Conservation (phyloP, 2,329 filamentous ascomycete species). For the Beauveria sp. region DNA sequence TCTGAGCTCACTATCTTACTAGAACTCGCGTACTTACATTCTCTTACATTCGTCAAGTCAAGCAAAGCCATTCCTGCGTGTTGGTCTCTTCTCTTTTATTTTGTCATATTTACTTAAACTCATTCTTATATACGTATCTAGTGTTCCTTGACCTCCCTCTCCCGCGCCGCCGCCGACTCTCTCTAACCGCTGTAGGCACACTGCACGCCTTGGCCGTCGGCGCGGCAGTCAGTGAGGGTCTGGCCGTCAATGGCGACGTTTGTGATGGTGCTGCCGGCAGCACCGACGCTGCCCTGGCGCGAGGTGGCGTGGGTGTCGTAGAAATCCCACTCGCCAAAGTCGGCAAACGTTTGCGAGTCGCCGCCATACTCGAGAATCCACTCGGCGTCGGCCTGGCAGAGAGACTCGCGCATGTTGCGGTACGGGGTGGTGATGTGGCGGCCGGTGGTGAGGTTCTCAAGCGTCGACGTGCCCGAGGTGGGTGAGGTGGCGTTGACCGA, state of each 20-base stretch:
- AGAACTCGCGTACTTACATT: too few species aligned
- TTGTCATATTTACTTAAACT: neutral
- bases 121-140: neutral
- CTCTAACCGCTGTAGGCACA: neutral
- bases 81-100: neutral
- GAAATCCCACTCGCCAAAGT: slow-evolving; percentile 13
- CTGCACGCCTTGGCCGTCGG: neutral
- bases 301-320: neutral
- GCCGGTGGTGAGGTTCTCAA: slow-evolving; percentile 42
- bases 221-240: neutral
- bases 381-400: slow-evolving; percentile 48
- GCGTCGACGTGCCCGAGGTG: slow-evolving; percentile 15
- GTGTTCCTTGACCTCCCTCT: neutral
- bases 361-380: slow-evolving; percentile 45
- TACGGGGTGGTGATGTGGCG: slow-evolving; percentile 42
- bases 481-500: slow-evolving; percentile 16
- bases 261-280: slow-evolving; percentile 16
- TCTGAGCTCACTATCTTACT: too few species aligned
- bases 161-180: neutral
- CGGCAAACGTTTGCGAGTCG: slow-evolving; percentile 16
- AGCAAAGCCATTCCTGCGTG: too few species aligned
- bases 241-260: neutral
- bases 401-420: slow-evolving; percentile 27
- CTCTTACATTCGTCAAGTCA: too few species aligned
- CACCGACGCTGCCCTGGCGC: slow-evolving; percentile 28